Evolutionary conservation across 768 basidiomycete genomes (phyloP).

Genomic region (Suillus decipiens): DNA sequence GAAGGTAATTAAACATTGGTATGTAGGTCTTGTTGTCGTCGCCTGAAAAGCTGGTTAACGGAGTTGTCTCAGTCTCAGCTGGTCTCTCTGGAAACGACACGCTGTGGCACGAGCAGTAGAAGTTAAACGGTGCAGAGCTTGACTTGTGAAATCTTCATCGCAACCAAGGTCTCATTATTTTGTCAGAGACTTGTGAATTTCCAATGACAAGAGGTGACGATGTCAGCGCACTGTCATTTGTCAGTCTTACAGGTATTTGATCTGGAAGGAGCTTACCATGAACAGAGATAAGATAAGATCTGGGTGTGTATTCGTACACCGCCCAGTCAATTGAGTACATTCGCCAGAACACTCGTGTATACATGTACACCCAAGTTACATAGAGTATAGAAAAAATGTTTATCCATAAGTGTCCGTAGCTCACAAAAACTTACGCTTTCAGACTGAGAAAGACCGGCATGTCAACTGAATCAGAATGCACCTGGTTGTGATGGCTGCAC

Average conservation of each 20-base stretch:
- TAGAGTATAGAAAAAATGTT: background rate
- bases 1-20: background rate
- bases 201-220: too few relatives aligned
- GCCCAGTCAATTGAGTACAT: background rate
- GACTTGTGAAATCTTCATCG: conserved; percentile 7
- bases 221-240: background rate
- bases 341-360: background rate
- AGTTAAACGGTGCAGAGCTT: background rate
- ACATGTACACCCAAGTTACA: background rate
- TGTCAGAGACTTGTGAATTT: conserved; percentile 3
- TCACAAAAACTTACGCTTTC: background rate
- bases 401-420: background rate
- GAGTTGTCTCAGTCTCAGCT: background rate
- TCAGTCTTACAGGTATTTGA: background rate
- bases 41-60: background rate
- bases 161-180: conserved; percentile 6
- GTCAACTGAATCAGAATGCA: conserved; percentile 7
- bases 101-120: background rate
- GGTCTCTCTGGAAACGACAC: conserved; percentile 10
- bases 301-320: background rate
- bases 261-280: background rate
- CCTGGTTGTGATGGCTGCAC: conserved; percentile 6
- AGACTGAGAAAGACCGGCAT: background rate
- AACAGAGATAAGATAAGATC: background rate
- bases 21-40: background rate